Percentiles rank a stretch among this genome's conserved stretches.
Evolutionary conservation across 1,284 basidiomycete genomes (phyloP).

Genomic region (Papiliotrema fonsecae): DNA sequence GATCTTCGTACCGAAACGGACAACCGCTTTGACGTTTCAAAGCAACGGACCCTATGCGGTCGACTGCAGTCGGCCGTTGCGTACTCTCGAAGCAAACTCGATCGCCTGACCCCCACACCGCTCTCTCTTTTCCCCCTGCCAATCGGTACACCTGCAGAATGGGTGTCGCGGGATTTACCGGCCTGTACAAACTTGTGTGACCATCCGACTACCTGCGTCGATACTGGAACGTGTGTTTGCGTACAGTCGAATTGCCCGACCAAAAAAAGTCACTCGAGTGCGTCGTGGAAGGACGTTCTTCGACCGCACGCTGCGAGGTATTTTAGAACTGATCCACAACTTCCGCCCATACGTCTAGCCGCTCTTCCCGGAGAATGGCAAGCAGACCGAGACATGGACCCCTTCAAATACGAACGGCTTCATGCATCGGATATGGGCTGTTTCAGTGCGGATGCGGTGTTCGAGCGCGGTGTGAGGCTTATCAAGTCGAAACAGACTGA

Average conservation of each 20-base stretch:
- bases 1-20: conserved; percentile 10
- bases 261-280: conserved; percentile 16
- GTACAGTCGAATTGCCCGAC: conserved; percentile 15
- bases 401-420: conserved; percentile 13
- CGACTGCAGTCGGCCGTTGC: conserved; percentile 10
- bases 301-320: conserved; percentile 26
- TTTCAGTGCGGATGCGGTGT: conserved; percentile 27
- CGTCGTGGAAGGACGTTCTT: conserved; percentile 32
- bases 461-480: conserved; percentile 20
- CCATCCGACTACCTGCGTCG: conserved; percentile 34
- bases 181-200: conserved; percentile 32
- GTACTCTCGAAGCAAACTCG: conserved; percentile 11
- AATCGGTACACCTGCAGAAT: conserved; percentile 16
- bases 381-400: conserved; percentile 11
- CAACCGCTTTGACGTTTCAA: conserved; percentile 20
- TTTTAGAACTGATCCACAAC: conserved; percentile 14
- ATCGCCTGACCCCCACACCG: conserved; percentile 6
- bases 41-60: conserved; percentile 14
- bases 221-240: conserved; percentile 35
- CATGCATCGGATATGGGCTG: conserved; percentile 23
- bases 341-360: conserved; percentile 23
- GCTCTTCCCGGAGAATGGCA: conserved; percentile 15
- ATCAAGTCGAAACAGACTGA: conserved; percentile 21
- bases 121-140: conserved; percentile 16
- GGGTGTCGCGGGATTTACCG: conserved; percentile 17